Evolutionary conservation across 1,139 yeast genomes (phyloP).

Genomic region (Spencermartinsiella ligniputridi): DNA sequence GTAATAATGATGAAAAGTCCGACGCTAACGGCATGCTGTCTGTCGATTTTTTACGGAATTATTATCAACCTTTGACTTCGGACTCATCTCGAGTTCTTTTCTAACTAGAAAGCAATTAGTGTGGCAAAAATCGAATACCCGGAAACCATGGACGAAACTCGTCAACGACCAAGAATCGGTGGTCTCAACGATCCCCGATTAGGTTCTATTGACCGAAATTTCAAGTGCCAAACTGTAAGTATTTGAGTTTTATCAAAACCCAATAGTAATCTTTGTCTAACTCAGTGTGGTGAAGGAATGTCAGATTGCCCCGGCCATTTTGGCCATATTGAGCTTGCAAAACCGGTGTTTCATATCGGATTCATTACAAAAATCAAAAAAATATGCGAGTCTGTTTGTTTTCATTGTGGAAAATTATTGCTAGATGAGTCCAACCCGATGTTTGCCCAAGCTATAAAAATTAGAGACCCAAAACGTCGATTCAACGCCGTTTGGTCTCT

Average conservation of each 20-base stretch:
- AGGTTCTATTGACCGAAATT: conserved; percentile 95
- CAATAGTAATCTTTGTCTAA: background rate
- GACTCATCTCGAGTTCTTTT: too few species aligned
- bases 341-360: conserved; percentile 95
- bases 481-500: conserved; percentile 95
- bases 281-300: conserved; percentile 92
- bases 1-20: too few species aligned
- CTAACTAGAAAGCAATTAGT: conserved; percentile 70
- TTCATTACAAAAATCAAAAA: conserved; percentile 91
- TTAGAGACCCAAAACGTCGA: conserved; percentile 91
- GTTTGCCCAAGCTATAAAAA: conserved; percentile 84
- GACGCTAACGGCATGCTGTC: too few species aligned
- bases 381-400: conserved; percentile 93
- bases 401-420: conserved; percentile 94
- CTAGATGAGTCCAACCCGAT: conserved; percentile 77
- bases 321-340: conserved; percentile 97
- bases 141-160: conserved; percentile 97
- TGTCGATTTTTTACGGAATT: too few species aligned
- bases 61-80: too few species aligned
- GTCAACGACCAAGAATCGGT: conserved; percentile 91
- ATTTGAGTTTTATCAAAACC: background rate
- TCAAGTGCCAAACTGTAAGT: conserved; percentile 82
- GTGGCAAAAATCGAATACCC: conserved; percentile 98
- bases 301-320: conserved; percentile 99
- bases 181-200: conserved; percentile 96